Base-by-base conservation (phyloP, 1,284 basidiomycete species). In the Boletus hoseneyae region DNA sequence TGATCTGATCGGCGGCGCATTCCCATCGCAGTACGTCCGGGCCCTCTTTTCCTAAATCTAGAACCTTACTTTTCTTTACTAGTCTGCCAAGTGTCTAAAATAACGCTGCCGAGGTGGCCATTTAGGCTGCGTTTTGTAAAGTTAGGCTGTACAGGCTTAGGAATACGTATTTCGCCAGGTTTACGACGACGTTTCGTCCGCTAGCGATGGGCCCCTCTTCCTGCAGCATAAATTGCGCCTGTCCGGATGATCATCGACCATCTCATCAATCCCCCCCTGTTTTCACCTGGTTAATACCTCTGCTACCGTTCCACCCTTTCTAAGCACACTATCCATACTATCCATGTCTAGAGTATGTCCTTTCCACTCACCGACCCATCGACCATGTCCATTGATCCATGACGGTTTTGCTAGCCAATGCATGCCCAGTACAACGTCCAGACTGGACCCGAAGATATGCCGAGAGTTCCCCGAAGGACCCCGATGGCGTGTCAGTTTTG, bases 401-500 rank as follows among this genome's bases (percentile, higher is more conserved):
- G 16, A 25, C 9, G n/a, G 16, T 11, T 39, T 19, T 25, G 4
- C 19, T 23, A 62, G 60, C 9, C 44, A n/a, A 48, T 65, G 45
- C 33, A 53, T 15, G 15, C 49, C 25, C 54, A 50, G 27, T 62
- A 56, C 52, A 47, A 45, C 27, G 5, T 40, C 34, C 48, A 53
- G 6, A 3, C 25, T 42, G 47, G 29, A 38, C 11, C 45, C 45
- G 63, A 64, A 18, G 64, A 63, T 1, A 11, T 21, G 0, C 73
- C 71, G 29, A 70, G 76, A 58, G 72, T 72, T 18, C 76, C 78
- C 9, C 73, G 73, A 61, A 63, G 79, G 47, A 79, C 76, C 0
- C 70, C 75, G 2, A 81, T 82, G 77, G 79, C 79, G 18, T 82
- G 79, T 54, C 71, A 74, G 46, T 82, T 81, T 52, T 82, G 79